phyloP scores from a whole-genome alignment of 2,329 filamentous ascomycete genomes.

The Ceratocystiopsis brevicomis region DNA sequence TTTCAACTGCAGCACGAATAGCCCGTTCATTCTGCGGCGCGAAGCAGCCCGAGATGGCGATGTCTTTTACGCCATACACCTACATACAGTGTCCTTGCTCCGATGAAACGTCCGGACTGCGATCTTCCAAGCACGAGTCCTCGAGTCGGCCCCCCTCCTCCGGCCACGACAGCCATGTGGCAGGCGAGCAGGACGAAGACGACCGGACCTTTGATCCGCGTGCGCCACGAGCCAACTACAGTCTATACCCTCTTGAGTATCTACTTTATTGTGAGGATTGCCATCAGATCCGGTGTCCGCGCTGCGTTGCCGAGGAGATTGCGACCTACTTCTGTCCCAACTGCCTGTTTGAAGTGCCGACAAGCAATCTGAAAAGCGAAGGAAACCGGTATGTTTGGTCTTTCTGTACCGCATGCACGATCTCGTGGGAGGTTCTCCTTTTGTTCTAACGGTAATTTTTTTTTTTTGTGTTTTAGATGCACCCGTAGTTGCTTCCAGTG shows the following conservation, averaged over 20 bases:
- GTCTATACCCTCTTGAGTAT: slow-evolving; percentile 81
- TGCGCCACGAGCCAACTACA: slow-evolving; percentile 70
- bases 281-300: slow-evolving; percentile 81
- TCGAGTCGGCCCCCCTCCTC: slow-evolving; percentile 16
- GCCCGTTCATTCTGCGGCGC: too few relatives aligned
- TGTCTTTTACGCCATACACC: slow-evolving; percentile 36
- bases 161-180: slow-evolving; percentile 10
- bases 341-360: slow-evolving; percentile 90
- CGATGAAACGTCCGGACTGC: slow-evolving; percentile 28
- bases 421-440: too few relatives aligned
- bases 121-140: slow-evolving; percentile 12
- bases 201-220: slow-evolving; percentile 73
- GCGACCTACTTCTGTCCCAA: slow-evolving; percentile 89
- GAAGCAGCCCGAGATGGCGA: not conserved
- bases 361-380: slow-evolving; percentile 78
- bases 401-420: too few relatives aligned
- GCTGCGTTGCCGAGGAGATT: slow-evolving; percentile 85
- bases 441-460: too few relatives aligned
- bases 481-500: slow-evolving; percentile 93
- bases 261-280: slow-evolving; percentile 95
- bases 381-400: slow-evolving; percentile 55
- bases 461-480: slow-evolving; percentile 39
- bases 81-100: slow-evolving; percentile 50
- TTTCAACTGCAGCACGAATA: not conserved
- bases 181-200: slow-evolving; percentile 42